phyloP scores from a whole-genome alignment of 2,329 filamentous ascomycete species.

The Zymoseptoria passerinii region DNA sequence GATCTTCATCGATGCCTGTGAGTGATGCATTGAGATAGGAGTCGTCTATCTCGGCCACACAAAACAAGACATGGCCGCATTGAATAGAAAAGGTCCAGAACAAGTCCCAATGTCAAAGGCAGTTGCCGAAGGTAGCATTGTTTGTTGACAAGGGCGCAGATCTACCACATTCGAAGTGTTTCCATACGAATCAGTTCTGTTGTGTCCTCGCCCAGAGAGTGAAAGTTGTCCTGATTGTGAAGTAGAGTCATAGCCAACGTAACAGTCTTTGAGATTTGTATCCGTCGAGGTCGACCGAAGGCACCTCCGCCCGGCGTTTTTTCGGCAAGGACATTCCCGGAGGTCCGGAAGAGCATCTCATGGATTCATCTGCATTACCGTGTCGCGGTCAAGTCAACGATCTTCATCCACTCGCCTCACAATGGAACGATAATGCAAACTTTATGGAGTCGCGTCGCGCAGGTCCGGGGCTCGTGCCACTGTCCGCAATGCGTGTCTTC shows the following conservation, averaged over 20 bases:
- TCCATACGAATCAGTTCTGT: neutral
- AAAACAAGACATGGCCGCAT: neutral
- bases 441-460: conserved; percentile 59
- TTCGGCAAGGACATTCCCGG: neutral
- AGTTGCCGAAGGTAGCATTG: neutral
- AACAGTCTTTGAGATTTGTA: neutral
- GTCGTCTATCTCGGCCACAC: neutral
- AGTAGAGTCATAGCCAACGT: neutral
- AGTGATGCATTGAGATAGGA: neutral
- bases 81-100: neutral
- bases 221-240: neutral
- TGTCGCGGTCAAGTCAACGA: neutral
- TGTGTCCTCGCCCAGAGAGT: neutral
- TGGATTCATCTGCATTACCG: neutral
- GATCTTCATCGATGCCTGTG: neutral
- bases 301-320: neutral
- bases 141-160: neutral
- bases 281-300: neutral
- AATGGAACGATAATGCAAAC: conserved; percentile 50
- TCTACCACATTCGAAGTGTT: neutral
- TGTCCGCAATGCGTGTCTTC: conserved; percentile 53
- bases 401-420: neutral
- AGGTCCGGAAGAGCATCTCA: no score
- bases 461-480: conserved; percentile 52
- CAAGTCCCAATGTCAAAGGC: neutral